phyloP scores from a whole-genome alignment of 202 grass and related monocot genomes.

The Eragrostis tef region DNA sequence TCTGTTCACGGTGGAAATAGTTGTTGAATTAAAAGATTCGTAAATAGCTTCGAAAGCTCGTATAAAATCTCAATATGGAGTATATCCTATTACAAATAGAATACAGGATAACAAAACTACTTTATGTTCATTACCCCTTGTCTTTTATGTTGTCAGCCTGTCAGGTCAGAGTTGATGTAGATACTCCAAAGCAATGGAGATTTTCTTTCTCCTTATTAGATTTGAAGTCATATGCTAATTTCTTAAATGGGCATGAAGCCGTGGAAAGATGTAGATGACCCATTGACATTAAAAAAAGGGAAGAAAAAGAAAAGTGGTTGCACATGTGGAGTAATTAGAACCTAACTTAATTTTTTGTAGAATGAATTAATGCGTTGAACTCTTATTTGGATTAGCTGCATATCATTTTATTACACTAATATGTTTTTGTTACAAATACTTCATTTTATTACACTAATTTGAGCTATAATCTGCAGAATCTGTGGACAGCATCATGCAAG shows the following conservation, averaged over 20 bases:
- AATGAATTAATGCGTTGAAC: background rate
- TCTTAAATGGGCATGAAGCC: background rate
- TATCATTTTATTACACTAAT: background rate
- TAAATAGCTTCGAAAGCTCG: background rate
- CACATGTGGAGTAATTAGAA: background rate
- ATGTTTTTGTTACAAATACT: background rate
- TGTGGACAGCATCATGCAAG: slow-evolving; percentile 87
- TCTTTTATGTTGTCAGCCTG: background rate
- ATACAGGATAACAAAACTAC: background rate
- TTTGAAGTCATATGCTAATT: background rate
- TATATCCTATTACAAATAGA: background rate
- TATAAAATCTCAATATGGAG: background rate
- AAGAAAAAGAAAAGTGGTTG: background rate
- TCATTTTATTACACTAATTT: slow-evolving; percentile 1
- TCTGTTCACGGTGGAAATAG: background rate
- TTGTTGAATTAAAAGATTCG: background rate
- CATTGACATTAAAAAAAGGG: no score
- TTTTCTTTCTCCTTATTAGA: background rate
- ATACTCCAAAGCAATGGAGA: background rate
- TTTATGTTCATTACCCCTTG: background rate
- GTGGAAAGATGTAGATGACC: no score
- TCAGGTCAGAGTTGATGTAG: background rate
- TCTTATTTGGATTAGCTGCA: background rate
- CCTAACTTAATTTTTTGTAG: background rate
- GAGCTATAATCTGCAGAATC: slow-evolving; percentile 64